Evolutionary conservation across 2,329 filamentous ascomycete genomes (phyloP), one percentile per base, ranked within the genome.

Genomic region (Aspergillus hortae): DNA sequence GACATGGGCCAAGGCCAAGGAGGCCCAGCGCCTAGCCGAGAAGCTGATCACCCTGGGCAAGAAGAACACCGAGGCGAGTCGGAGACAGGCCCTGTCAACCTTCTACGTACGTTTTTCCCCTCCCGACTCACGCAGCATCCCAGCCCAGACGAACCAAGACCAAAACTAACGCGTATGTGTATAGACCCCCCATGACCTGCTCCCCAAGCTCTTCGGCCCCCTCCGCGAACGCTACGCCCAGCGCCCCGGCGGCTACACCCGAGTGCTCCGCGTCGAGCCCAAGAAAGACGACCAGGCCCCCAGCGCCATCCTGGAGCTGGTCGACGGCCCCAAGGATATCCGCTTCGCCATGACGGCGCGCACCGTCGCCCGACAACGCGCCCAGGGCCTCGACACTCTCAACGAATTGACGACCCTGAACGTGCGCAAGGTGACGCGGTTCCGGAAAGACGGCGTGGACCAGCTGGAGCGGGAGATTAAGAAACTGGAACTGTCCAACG

Each of bases 1-100:
- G 46, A 96, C 94, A 75, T 96, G 89, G 81, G 86, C 88, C 70
- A 97, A 97, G 77, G 94, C 94, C 44, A 99, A 97, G 76, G 94
- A 99, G 77, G 89, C 94, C 17, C 94, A 99, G 76, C 83, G 89
- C 41, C 73, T 97, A 62, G 94, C 92, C 6, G 94, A 99, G 70
- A 95, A 95, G 78, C 79, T 97, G 61, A 92, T 99, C 65, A 96
- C 92, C 4, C 73, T 96, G 63, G 92, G 89, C 17, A 99, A 97
- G 82, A 88, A 86, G 76, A 90, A 96, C 71, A 95, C 92, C 38
- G 87, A 91, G 66, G 89, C 90, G 17, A 87, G 87, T 55, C 81
- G 83, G 70, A 80, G 85, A 67, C 83, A 82, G 61, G 92, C 91
- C n/a, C 77, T 87, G 64, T 83, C 82, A 36, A 91, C 92, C 63